Percentiles rank a stretch among this genome's conserved stretches.
Evolutionary conservation across 2,329 filamentous ascomycete species (phyloP).

Genomic region (Alternaria incomplexa): DNA sequence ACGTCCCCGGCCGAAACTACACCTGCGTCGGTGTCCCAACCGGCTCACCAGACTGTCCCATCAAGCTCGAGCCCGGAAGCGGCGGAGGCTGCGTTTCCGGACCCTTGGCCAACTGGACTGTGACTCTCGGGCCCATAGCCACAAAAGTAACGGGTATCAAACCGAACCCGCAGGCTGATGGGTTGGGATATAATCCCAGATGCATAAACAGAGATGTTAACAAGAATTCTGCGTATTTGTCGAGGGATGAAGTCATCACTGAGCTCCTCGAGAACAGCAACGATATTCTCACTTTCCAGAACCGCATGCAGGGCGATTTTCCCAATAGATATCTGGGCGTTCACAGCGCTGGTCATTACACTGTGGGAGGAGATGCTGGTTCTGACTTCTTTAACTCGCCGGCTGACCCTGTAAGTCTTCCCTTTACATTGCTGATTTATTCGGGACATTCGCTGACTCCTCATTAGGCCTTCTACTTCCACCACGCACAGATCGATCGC

Average conservation of each 20-base stretch:
- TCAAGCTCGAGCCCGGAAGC: constrained; percentile 45
- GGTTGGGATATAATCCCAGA: constrained; percentile 42
- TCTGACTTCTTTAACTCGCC: constrained; percentile 53
- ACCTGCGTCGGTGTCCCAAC: constrained; percentile 24
- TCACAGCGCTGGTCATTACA: constrained; percentile 54
- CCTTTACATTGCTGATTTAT: accelerated
- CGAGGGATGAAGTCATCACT: constrained; percentile 28
- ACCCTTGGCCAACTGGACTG: constrained; percentile 53
- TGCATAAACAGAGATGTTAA: constrained; percentile 49
- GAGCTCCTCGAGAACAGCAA: constrained; percentile 25
- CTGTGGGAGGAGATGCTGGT: constrained; percentile 8
- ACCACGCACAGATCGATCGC: constrained; percentile 57
- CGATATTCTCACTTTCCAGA: constrained; percentile 45
- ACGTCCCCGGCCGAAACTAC: constrained; percentile 29
- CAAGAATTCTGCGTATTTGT: constrained; percentile 21
- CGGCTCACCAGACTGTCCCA: neutral
- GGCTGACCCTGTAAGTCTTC: constrained; percentile 44
- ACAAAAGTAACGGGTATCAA: constrained; percentile 31
- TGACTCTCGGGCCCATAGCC: constrained; percentile 58
- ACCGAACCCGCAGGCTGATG: constrained; percentile 33
- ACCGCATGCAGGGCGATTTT: constrained; percentile 38
- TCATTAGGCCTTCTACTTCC: constrained; percentile 50
- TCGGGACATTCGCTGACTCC: neutral
- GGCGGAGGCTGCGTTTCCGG: constrained; percentile 63
- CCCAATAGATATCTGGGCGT: constrained; percentile 40